Percentiles rank a stretch among this genome's conserved stretches.
Evolutionary conservation across 371 early-diverging fungal species (phyloP).

Genomic region (Phascolomyces articulosus): DNA sequence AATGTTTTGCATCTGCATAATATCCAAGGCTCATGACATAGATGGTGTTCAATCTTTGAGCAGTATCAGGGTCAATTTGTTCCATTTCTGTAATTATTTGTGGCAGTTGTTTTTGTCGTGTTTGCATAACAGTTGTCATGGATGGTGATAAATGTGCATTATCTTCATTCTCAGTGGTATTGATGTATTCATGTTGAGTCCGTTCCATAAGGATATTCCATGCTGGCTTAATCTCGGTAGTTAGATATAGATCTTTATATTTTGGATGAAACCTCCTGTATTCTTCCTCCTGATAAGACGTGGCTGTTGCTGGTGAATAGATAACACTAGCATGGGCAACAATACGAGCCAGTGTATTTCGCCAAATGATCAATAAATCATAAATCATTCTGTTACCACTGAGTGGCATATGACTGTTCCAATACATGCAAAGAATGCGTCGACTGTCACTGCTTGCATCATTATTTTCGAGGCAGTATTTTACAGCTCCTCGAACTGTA

Average conservation of each 20-base stretch:
- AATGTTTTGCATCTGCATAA: constrained; percentile 56
- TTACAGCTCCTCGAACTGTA: constrained; percentile 53
- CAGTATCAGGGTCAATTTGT: constrained; percentile 16
- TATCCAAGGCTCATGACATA: constrained; percentile 62
- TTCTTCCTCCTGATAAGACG: neutral
- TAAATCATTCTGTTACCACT: constrained; percentile 57
- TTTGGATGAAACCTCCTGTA: neutral
- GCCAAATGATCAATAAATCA: constrained; percentile 54
- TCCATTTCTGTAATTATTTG: constrained; percentile 2
- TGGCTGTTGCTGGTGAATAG: neutral
- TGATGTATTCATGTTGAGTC: constrained; percentile 5
- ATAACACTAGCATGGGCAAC: constrained; percentile 20
- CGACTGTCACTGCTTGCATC: constrained; percentile 42
- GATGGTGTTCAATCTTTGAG: constrained; percentile 42
- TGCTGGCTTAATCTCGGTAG: constrained; percentile 37
- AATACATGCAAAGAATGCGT: constrained; percentile 49
- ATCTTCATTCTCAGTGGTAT: neutral
- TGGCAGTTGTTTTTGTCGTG: neutral
- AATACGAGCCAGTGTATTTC: constrained; percentile 57
- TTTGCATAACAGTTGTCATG: too few species aligned
- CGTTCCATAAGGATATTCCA: constrained; percentile 46
- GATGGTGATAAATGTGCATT: too few species aligned
- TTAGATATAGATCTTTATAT: constrained; percentile 16
- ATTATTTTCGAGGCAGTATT: constrained; percentile 38
- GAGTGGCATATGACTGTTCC: constrained; percentile 44